Evolutionary conservation across 345 rosid species (phyloP).

Genomic region (Gossypium turneri): DNA sequence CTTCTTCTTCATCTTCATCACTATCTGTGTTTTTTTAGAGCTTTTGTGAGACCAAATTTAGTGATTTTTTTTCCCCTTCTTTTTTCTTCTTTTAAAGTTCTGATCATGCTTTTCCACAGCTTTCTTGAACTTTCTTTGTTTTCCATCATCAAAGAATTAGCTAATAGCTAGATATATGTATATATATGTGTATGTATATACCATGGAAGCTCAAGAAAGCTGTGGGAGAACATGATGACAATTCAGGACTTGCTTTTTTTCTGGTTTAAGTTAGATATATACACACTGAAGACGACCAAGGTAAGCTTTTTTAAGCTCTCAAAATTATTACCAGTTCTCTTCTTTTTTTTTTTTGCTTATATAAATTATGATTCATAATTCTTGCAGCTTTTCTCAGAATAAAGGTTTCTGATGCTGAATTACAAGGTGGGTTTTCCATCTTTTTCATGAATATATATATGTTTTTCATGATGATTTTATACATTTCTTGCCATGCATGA

Average conservation of each 20-base stretch:
- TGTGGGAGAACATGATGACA: constrained; percentile 78
- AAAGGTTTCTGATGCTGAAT: constrained; percentile 12
- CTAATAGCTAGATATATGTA: neutral
- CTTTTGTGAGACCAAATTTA: constrained; percentile 15
- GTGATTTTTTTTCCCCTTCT: neutral
- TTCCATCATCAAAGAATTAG: neutral
- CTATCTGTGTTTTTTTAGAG: neutral
- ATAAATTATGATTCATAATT: neutral
- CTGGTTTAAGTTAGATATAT: neutral
- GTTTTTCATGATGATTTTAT: too few relatives aligned
- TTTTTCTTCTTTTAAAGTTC: constrained; percentile 25
- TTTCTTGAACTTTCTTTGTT: constrained; percentile 67
- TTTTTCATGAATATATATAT: neutral
- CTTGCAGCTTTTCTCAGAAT: neutral
- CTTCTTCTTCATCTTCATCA: neutral
- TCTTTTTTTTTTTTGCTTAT: neutral
- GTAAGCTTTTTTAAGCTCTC: constrained; percentile 19
- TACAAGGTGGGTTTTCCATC: constrained; percentile 13
- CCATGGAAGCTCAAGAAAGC: constrained; percentile 73
- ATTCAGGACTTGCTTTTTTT: constrained; percentile 35
- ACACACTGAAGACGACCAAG: neutral
- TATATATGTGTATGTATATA: neutral
- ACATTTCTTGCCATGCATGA: too few relatives aligned
- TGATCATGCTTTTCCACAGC: constrained; percentile 88
- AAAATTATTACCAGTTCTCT: neutral